A percentile compares a stretch with the other conserved stretches of the same genome.
phyloP scores from a whole-genome alignment of 2,329 filamentous ascomycete genomes.

The Colletotrichum sublineola region DNA sequence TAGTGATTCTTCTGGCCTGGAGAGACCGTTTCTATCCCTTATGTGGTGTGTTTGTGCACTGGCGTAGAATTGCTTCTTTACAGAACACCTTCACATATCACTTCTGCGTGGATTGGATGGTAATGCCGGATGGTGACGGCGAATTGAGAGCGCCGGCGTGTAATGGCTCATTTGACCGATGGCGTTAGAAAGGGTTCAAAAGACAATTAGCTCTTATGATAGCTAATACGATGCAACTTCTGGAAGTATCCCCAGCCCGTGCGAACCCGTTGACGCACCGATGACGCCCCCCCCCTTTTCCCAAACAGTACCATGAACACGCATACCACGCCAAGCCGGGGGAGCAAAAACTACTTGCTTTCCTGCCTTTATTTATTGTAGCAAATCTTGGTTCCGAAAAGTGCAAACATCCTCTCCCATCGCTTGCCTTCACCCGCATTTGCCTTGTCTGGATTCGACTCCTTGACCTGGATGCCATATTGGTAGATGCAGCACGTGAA shows the following conservation, averaged over 20 bases:
- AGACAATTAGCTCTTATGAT: constrained; percentile 30
- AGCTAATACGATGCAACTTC: constrained; percentile 32
- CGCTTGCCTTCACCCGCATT: constrained; percentile 60
- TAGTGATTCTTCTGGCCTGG: not conserved
- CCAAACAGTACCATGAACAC: not conserved
- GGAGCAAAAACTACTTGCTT: not conserved
- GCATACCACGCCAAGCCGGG: not conserved
- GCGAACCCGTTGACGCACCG: not conserved
- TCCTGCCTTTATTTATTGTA: not conserved
- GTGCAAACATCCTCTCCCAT: constrained; percentile 74
- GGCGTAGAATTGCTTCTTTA: not conserved
- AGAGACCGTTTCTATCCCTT: not conserved
- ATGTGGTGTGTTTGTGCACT: constrained; percentile 2
- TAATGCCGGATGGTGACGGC: constrained; percentile 17
- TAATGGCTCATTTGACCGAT: constrained; percentile 22
- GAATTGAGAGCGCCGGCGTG: constrained; percentile 22
- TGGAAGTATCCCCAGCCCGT: not conserved
- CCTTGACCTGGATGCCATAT: constrained; percentile 70
- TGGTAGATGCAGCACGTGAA: constrained; percentile 80
- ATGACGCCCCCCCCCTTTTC: not conserved
- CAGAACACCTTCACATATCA: not conserved
- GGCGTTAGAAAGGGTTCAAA: constrained; percentile 36
- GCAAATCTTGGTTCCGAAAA: constrained; percentile 74
- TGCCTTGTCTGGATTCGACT: constrained; percentile 57
- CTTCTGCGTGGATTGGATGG: constrained; percentile 1